phyloP scores from a whole-genome alignment of 169 alveolate genomes.

The Cryptosporidium viatorum region DNA sequence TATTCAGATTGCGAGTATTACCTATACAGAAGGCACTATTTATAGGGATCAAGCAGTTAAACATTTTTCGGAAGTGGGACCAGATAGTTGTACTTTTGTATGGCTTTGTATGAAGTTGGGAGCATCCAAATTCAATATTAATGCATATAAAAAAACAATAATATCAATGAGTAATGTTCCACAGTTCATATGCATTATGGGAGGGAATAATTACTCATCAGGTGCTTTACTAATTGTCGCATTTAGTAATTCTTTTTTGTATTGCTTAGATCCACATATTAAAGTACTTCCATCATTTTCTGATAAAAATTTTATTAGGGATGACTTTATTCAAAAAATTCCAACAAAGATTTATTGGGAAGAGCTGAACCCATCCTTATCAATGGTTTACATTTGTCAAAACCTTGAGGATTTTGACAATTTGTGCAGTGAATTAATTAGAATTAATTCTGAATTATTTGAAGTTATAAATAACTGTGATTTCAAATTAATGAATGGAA shows the following conservation, averaged over 20 bases:
- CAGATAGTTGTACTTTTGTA: conserved; percentile 43
- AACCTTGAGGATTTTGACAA: conserved; percentile 38
- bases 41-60: conserved; percentile 22
- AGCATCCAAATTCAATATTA: conserved; percentile 13
- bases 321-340: conserved; percentile 43
- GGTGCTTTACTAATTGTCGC: conserved; percentile 52
- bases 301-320: conserved; percentile 11
- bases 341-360: conserved; percentile 64
- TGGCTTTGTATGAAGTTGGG: conserved; percentile 70
- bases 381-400: conserved; percentile 34
- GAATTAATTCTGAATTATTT: conserved; percentile 40
- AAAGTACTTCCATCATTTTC: conserved; percentile 25
- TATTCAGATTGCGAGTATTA: conserved; percentile 34
- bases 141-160: conserved; percentile 36
- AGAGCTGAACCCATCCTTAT: conserved; percentile 46
- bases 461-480: conserved; percentile 8
- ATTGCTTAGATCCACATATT: conserved; percentile 66
- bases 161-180: conserved; percentile 43
- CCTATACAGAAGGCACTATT: conserved; percentile 38
- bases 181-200: conserved; percentile 62
- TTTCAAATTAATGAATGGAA: background rate
- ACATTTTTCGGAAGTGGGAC: background rate
- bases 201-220: conserved; percentile 37
- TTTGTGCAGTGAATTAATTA: conserved; percentile 15
- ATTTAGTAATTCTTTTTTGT: conserved; percentile 21